Evolutionary conservation across 768 basidiomycete species (phyloP), one percentile per base, ranked within the genome.

Genomic region (Mycena metata): DNA sequence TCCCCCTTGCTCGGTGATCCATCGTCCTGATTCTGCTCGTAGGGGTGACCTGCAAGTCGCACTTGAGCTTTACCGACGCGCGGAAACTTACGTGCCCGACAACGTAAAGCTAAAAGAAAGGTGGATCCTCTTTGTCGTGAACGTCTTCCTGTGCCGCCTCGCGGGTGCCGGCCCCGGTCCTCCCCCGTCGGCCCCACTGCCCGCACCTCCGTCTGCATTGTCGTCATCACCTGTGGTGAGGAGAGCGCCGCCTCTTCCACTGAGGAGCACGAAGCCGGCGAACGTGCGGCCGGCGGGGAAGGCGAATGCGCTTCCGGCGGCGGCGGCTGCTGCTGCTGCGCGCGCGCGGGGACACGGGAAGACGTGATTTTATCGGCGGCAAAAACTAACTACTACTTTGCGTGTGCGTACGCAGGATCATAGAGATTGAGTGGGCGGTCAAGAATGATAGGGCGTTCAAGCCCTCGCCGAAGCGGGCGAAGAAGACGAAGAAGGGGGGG

Each of bases 91-190:
- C 71, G 92, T 94, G 54, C 94, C 94, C n/a, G 91, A 94, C 65
- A 95, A 96, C 75, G 78, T 88, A 79, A 95, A 93, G 78, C 85
- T 96, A 55, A 89, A 90, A 86, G 92, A 93, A 85, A 92, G 94
- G 94, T 95, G 86, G 87, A 90, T 90, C 84, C 85, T 88, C 83
- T 91, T 90, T 79, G 80, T 91, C 79, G 79, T 89, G 76, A 82
- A 89, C 78, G 85, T 90, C 76, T 90, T 89, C 76, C 80, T 89
- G 77, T 85, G 85, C 83, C 84, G 84, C 79, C 72, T 86, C 76
- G 86, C 84, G 60, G 77, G 76, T 4, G 24, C 26, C 49, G 26
- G 26, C 47, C 3, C 12, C 49, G 24, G 49, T 24, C 36, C 36
- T 36, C 36, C 36, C 36, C 36, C 36, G 36, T 36, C 36, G 36